phyloP scores from a whole-genome alignment of 768 basidiomycete species.

The Tricholoma bakamatsutake region DNA sequence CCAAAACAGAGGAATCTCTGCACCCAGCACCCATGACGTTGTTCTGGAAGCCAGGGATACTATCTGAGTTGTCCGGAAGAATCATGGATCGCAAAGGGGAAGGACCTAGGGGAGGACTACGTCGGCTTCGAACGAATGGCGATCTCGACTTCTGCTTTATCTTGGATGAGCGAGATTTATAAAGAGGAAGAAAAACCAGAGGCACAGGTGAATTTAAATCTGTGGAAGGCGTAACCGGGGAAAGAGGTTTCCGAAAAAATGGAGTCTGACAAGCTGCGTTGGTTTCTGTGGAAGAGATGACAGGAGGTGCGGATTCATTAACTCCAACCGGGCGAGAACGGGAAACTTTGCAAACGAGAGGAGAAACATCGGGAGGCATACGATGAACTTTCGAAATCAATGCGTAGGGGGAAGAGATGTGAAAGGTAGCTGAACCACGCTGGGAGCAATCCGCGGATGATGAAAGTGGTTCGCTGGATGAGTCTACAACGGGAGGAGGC shows the following conservation, averaged over 20 bases:
- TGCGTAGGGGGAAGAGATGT: constrained; percentile 27
- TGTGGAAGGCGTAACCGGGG: constrained; percentile 5
- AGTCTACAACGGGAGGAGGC: background rate
- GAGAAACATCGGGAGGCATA: background rate
- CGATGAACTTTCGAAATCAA: constrained; percentile 10
- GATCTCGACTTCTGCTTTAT: constrained; percentile 9
- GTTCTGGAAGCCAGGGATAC: constrained; percentile 8
- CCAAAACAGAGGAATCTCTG: background rate
- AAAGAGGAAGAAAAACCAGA: background rate
- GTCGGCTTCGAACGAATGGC: constrained; percentile 21
- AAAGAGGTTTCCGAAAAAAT: background rate
- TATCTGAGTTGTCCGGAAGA: constrained; percentile 26
- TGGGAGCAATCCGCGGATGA: background rate
- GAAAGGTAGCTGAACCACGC: background rate
- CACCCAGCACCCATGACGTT: background rate
- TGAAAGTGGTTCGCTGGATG: background rate
- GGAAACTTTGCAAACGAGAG: background rate
- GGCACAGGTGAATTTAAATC: background rate
- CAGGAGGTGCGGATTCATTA: background rate
- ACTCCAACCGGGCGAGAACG: constrained; percentile 3
- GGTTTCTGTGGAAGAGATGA: background rate
- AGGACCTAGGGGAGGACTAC: constrained; percentile 37
- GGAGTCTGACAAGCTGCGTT: constrained; percentile 3
- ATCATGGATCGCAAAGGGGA: constrained; percentile 43
- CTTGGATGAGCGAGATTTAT: constrained; percentile 2